Percentiles rank a stretch among this genome's conserved stretches.
These are phyloP conservation scores for Crucibulum cyathiforme DNA, from an alignment of 1,284 basidiomycete species.

Conservation along the genomic window DNA sequence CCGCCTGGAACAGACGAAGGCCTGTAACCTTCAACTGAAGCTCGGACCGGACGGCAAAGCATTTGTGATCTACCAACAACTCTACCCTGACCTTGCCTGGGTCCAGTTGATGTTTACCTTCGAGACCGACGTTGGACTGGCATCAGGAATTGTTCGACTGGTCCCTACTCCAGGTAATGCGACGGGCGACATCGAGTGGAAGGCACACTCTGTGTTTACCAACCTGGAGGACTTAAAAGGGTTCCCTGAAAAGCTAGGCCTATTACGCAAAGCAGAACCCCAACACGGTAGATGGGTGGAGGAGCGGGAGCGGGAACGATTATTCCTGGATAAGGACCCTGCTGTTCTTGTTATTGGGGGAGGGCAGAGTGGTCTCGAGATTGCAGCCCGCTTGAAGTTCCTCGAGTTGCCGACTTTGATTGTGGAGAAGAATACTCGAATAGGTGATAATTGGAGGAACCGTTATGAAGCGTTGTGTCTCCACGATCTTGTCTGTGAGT, in stretches of 20 bases:
- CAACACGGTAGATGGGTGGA: constrained; percentile 45
- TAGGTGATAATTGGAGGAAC: constrained; percentile 68
- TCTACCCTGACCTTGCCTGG: constrained; percentile 61
- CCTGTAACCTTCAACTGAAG: constrained; percentile 32
- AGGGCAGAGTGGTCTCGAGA: constrained; percentile 70
- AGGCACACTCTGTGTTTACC: constrained; percentile 63
- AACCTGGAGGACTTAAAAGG: constrained; percentile 63
- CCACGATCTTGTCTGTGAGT: constrained; percentile 71
- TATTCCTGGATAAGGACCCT: constrained; percentile 47
- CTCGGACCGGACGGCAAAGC: background rate
- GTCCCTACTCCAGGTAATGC: constrained; percentile 49
- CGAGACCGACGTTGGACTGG: constrained; percentile 52
- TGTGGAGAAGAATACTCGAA: constrained; percentile 59
- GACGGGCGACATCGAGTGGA: constrained; percentile 50
- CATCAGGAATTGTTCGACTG: constrained; percentile 59
- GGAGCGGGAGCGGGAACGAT: constrained; percentile 38
- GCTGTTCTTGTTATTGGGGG: constrained; percentile 67
- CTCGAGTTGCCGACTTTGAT: constrained; percentile 61
- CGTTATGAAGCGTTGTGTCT: constrained; percentile 69
- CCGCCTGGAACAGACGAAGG: constrained; percentile 41
- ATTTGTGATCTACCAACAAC: background rate
- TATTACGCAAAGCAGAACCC: constrained; percentile 32
- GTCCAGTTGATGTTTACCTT: constrained; percentile 61
- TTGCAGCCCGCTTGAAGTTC: constrained; percentile 66
- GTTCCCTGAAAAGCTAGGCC: constrained; percentile 53